These are phyloP conservation scores for Micractinium conductrix DNA, from an alignment of 139 green algal species.

Conservation along the genomic window DNA sequence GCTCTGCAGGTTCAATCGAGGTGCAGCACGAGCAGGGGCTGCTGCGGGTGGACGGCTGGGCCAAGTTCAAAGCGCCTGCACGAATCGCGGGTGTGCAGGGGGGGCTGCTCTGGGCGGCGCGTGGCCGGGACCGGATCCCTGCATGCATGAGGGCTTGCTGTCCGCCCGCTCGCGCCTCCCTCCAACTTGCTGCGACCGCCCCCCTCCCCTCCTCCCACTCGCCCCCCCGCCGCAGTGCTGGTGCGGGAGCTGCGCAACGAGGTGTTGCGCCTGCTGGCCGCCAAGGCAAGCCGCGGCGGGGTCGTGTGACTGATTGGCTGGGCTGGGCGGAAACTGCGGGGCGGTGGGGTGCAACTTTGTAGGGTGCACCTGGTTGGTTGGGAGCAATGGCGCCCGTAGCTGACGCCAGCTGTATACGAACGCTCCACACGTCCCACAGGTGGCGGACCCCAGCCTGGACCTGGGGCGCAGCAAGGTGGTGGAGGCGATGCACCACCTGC, in stretches of 20 bases:
- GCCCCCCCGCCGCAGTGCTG: constrained; percentile 54
- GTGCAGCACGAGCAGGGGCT: constrained; percentile 59
- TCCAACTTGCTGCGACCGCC: neutral
- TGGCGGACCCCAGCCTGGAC: constrained; percentile 62
- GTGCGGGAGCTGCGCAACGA: constrained; percentile 76
- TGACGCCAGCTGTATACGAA: neutral
- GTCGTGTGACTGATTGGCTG: too few species aligned
- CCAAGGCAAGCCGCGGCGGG: constrained; percentile 79
- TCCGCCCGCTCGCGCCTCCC: too few species aligned
- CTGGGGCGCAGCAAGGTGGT: constrained; percentile 58
- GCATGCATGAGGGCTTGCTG: too few species aligned
- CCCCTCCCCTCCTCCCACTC: neutral
- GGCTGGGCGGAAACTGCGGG: neutral
- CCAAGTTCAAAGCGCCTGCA: constrained; percentile 70
- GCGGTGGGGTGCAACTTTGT: neutral
- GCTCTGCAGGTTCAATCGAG: constrained; percentile 38
- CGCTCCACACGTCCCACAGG: neutral
- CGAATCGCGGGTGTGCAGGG: constrained; percentile 43
- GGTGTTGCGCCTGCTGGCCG: constrained; percentile 69
- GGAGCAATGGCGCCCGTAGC: neutral
- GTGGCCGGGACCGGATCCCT: too few species aligned
- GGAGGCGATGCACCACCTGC: constrained; percentile 67
- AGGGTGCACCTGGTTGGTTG: neutral
- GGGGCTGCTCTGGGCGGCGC: too few species aligned
- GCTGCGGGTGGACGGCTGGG: constrained; percentile 71